These are phyloP conservation scores for Protomyces inouyei DNA, from an alignment of 1,139 yeast genomes.

Conservation along the genomic window DNA sequence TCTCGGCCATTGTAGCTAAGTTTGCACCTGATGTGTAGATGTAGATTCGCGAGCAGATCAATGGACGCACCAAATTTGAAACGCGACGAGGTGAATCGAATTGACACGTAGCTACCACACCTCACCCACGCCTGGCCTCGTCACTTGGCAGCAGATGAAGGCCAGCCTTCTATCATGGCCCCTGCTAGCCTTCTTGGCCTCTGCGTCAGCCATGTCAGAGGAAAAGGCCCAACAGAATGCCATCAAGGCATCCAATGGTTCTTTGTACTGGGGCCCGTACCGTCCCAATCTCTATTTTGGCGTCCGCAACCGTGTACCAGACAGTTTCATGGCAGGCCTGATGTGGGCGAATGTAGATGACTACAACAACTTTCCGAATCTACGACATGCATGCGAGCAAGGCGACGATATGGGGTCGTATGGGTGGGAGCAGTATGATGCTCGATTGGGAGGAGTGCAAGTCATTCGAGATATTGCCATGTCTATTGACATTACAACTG, in stretches of 20 bases:
- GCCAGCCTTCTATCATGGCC: background rate
- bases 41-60: too few species aligned
- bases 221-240: background rate
- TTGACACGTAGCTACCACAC: too few species aligned
- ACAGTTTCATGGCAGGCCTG: conserved; percentile 71
- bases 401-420: conserved; percentile 66
- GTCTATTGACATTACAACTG: conserved; percentile 59
- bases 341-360: conserved; percentile 81
- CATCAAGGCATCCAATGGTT: conserved; percentile 28
- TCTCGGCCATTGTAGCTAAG: background rate
- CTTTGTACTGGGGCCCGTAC: conserved; percentile 84
- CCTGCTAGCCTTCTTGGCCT: background rate
- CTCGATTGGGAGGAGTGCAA: conserved; percentile 81
- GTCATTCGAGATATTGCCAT: conserved; percentile 63
- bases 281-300: conserved; percentile 84
- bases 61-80: too few species aligned
- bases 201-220: background rate
- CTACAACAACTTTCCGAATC: conserved; percentile 48
- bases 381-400: conserved; percentile 81
- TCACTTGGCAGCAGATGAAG: background rate
- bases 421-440: conserved; percentile 84
- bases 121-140: too few species aligned
- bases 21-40: background rate
- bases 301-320: conserved; percentile 71
- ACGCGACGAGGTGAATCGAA: too few species aligned